Conservation (phyloP, 208 protist species). For the Jaenimonas drosophilae region DNA sequence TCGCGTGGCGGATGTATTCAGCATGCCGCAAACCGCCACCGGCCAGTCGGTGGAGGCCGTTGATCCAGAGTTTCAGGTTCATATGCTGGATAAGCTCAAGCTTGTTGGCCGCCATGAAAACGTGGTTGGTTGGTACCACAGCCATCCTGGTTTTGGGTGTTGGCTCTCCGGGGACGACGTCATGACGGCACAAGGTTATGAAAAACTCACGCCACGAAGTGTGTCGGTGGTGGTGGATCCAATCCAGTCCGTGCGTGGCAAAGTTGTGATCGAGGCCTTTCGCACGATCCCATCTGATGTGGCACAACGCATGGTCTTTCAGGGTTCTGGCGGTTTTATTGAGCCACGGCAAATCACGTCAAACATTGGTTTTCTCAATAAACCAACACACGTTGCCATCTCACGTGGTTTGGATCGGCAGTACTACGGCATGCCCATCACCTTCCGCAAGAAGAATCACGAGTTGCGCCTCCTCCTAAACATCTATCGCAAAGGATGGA, state of each 20-base stretch:
- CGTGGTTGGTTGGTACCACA: conserved; percentile 99
- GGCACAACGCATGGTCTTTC: conserved; percentile 11
- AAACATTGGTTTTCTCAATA: conserved; percentile 98
- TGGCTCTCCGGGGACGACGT: conserved; percentile 99
- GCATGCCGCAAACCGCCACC: conserved; percentile 98
- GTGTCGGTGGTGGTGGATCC: conserved; percentile 99
- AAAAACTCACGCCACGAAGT: conserved; percentile 95
- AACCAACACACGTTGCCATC: conserved; percentile 96
- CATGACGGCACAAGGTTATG: conserved; percentile 97
- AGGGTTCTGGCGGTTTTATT: conserved; percentile 19
- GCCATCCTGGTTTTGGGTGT: conserved; percentile 99
- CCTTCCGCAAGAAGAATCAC: conserved; percentile 99
- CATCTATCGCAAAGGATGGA: conserved; percentile 99
- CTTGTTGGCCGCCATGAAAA: conserved; percentile 98
- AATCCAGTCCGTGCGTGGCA: conserved; percentile 99
- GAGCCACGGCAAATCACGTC: conserved; percentile 99
- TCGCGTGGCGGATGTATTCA: conserved; percentile 97
- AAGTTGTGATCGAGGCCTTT: conserved; percentile 99
- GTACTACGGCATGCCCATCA: conserved; percentile 99
- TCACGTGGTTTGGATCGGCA: conserved; percentile 97
- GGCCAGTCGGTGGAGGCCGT: conserved; percentile 99
- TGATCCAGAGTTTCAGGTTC: conserved; percentile 99
- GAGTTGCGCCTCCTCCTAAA: conserved; percentile 99
- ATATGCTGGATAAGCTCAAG: conserved; percentile 99
- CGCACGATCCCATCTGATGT: conserved; percentile 92